A percentile compares a stretch with the other conserved stretches of the same genome.
phyloP scores from a whole-genome alignment of 768 basidiomycete species.

The Xerocomellus intermedius region DNA sequence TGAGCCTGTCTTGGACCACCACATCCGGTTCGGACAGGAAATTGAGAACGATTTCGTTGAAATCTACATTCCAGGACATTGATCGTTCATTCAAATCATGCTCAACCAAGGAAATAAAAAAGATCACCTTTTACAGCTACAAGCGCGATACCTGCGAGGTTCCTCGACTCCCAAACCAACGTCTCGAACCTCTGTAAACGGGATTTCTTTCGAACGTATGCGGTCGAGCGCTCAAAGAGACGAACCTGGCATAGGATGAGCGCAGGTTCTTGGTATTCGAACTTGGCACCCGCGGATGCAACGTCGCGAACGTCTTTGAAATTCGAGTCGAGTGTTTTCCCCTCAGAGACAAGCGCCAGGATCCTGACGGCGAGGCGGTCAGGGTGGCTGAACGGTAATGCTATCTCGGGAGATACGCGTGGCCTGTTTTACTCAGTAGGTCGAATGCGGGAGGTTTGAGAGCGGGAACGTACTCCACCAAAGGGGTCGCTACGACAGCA shows the following conservation, averaged over 20 bases:
- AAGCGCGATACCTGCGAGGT: constrained; percentile 10
- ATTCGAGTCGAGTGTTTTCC: constrained; percentile 6
- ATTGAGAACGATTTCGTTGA: constrained; percentile 20
- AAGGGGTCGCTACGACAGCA: not conserved
- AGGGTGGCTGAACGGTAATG: constrained; percentile 12
- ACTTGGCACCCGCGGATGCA: constrained; percentile 1
- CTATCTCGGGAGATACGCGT: not conserved
- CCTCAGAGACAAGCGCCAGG: constrained; percentile 14
- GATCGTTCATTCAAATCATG: no score
- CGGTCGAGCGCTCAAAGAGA: not conserved
- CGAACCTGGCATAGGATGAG: constrained; percentile 12
- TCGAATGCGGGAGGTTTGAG: not conserved
- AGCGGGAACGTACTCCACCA: not conserved
- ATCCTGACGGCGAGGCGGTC: constrained; percentile 3
- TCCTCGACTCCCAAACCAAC: constrained; percentile 20
- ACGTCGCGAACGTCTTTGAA: constrained; percentile 15
- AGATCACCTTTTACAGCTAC: constrained; percentile 16
- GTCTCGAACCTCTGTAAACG: constrained; percentile 11
- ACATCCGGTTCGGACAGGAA: constrained; percentile 14
- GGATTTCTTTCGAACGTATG: not conserved
- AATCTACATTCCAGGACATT: constrained; percentile 5
- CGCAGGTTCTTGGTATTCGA: constrained; percentile 8
- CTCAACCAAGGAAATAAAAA: not conserved
- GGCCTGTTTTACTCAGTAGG: not conserved
- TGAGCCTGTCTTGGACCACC: constrained; percentile 9